A percentile compares a stretch with the other conserved stretches of the same genome.
Evolutionary conservation across 75 land plant species (phyloP).

Genomic region (Cryptomeria japonica): DNA sequence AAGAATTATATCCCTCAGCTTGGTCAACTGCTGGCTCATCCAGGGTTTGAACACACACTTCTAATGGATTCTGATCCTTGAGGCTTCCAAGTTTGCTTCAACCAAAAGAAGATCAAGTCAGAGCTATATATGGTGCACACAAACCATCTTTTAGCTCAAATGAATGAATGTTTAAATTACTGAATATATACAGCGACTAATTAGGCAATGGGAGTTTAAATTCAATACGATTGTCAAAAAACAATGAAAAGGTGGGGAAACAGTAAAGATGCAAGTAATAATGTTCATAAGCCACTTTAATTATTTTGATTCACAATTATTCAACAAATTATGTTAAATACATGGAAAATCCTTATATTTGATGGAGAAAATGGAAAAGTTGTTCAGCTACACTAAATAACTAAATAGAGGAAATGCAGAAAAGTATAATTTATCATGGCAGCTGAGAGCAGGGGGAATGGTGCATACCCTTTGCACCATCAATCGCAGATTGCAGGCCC

Average conservation of each 20-base stretch:
- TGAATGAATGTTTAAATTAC: not conserved
- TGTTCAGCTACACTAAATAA: not conserved
- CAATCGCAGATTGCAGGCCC: not conserved
- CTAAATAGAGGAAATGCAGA: not conserved
- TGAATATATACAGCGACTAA: not conserved
- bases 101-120: conserved; percentile 4
- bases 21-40: conserved; percentile 8
- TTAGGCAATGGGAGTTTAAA: not conserved
- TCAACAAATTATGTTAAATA: not conserved
- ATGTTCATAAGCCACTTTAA: not conserved
- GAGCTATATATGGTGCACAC: not conserved
- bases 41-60: conserved; percentile 10
- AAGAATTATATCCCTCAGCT: conserved; percentile 14
- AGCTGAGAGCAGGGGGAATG: not conserved
- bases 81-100: conserved; percentile 1
- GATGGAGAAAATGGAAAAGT: not conserved
- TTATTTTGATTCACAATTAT: not conserved
- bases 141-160: not conserved
- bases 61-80: not conserved
- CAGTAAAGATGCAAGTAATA: not conserved
- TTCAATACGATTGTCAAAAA: not conserved
- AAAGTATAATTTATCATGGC: not conserved
- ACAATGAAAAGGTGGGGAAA: not conserved
- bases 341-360: not conserved
- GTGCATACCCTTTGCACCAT: not conserved